Percentiles rank a stretch among this genome's conserved stretches.
These are phyloP conservation scores for Wickerhamiella brachini DNA, from an alignment of 805 yeast genomes.

Conservation along the genomic window DNA sequence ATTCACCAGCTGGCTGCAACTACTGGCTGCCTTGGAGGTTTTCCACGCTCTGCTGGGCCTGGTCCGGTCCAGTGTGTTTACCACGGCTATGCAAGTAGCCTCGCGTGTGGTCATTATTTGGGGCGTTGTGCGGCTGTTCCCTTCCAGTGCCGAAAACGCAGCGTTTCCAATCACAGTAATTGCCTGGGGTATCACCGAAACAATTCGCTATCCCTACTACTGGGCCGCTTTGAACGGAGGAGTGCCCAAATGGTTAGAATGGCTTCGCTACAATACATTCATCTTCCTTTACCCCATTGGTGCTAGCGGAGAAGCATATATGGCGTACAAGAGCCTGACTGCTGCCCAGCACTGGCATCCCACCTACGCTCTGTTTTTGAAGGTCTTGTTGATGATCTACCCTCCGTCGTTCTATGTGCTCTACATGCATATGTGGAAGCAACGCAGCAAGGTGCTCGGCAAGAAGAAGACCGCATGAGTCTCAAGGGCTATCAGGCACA, in stretches of 20 bases:
- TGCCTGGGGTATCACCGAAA: constrained; percentile 94
- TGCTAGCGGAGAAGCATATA: constrained; percentile 66
- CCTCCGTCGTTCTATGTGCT: constrained; percentile 78
- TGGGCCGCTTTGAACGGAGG: constrained; percentile 41
- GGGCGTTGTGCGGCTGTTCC: constrained; percentile 69
- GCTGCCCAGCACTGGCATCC: constrained; percentile 38
- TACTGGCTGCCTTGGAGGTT: constrained; percentile 68
- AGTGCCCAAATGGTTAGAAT: constrained; percentile 46
- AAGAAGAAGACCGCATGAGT: background rate
- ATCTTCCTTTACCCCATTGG: constrained; percentile 80
- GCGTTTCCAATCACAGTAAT: constrained; percentile 52
- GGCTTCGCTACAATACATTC: constrained; percentile 75
- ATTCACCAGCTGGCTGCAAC: constrained; percentile 54
- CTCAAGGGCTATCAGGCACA: constrained; percentile 3
- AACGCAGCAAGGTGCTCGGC: constrained; percentile 55
- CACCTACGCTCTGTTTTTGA: constrained; percentile 41
- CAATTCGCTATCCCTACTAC: constrained; percentile 78
- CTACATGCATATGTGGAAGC: constrained; percentile 78
- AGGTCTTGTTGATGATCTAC: constrained; percentile 48
- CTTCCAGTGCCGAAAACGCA: constrained; percentile 43
- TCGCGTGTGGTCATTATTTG: constrained; percentile 71
- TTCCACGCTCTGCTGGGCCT: constrained; percentile 64
- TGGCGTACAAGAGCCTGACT: constrained; percentile 57
- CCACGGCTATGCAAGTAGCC: constrained; percentile 76
- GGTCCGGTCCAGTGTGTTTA: constrained; percentile 72